Base-by-base conservation (phyloP, 345 rosid species). In the Populus simonii region DNA sequence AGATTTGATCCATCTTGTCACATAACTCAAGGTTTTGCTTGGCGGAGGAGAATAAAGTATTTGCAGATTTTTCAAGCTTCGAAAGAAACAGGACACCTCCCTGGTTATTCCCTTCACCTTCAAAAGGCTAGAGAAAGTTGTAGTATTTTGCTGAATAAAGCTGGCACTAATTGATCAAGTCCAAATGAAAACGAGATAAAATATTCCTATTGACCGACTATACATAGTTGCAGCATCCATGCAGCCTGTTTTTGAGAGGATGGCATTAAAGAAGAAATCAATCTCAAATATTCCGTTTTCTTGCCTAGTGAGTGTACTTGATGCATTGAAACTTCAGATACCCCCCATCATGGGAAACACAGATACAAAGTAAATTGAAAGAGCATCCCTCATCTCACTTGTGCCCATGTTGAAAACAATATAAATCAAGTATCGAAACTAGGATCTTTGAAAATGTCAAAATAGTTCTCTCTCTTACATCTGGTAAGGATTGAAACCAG, bases 211-310 rank as follows among this genome's bases (percentile, higher is more conserved):
- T 59, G 15, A 38, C 45, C 49, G n/a, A 25, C 45, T 23, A 39
- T 59, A 10, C 33, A 39, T 69, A 12, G 62, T n/a, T 76, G 39
- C 33, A 71, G 61, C 75, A 77, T 43, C 75, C 31, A 62, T 31
- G 74, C 70, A 71, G 13, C 76, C 69, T n/a, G 45, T 68, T 53
- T 18, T 9, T 25, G 23, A 47, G 38, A 23, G 59, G 36, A 2
- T 4, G 45, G 15, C 15, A 36, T 57, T 13, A 71, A 29, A 25
- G 11, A 66, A 47, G 36, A 49, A 23, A 49, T 47, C 38, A 17
- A 35, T 17, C 36, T 61, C 36, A 53, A 55, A 62, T 17, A 61
- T 39, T 36, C 61, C 39, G 13, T 61, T 61, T 36, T 57, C 66
- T 36, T 73, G 18, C 38, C 12, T 25, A 17, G 61, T 27, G 38